Conservation (phyloP, 305 asterid species). For the Caryopteris hybrid region DNA sequence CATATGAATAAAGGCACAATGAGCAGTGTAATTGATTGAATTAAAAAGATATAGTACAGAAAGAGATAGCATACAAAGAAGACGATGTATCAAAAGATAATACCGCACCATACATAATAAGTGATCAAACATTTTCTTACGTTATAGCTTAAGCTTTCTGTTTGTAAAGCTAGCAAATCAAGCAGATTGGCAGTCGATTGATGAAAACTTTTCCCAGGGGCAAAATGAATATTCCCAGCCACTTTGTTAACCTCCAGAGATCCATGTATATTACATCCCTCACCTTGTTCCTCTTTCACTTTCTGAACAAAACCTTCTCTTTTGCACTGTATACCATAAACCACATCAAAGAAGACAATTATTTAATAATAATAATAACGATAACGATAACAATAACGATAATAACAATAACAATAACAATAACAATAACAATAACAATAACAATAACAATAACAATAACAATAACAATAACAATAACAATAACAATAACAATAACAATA, state of each 20-base stretch:
- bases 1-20: slow-evolving; percentile 17
- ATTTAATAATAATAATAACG: no score
- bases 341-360: no score
- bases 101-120: background rate
- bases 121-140: slow-evolving; percentile 40
- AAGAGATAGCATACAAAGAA: background rate
- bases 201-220: slow-evolving; percentile 85
- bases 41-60: background rate
- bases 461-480: no score
- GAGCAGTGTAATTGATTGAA: background rate
- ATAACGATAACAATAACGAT: no score
- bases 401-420: no score
- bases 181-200: slow-evolving; percentile 50
- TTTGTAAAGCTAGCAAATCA: slow-evolving; percentile 63
- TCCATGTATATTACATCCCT: slow-evolving; percentile 98
- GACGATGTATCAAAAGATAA: background rate
- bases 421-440: no score
- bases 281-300: slow-evolving; percentile 90
- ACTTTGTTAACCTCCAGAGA: slow-evolving; percentile 92
- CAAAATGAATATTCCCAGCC: slow-evolving; percentile 95
- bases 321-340: slow-evolving; percentile 57
- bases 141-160: slow-evolving; percentile 49
- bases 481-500: no score
- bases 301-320: slow-evolving; percentile 90
- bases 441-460: no score